phyloP scores from a whole-genome alignment of 2,329 filamentous ascomycete genomes.

The Neospermospora avenae region DNA sequence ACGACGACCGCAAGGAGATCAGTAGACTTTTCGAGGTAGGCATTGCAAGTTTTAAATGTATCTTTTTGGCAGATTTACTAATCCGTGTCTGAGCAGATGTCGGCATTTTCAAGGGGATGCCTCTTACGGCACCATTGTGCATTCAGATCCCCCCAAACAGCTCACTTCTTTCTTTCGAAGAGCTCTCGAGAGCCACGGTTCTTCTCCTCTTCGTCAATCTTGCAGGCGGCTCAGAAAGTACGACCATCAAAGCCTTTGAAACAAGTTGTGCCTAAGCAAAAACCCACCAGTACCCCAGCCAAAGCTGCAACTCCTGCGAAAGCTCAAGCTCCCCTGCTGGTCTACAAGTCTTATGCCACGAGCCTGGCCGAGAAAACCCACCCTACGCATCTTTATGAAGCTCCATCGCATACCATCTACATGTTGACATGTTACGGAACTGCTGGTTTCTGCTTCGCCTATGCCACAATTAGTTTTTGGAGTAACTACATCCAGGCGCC shows the following conservation, averaged over 20 bases:
- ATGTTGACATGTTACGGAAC: conserved; percentile 57
- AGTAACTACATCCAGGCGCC: conserved; percentile 48
- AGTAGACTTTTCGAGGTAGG: conserved; percentile 18
- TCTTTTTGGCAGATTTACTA: conserved; percentile 9
- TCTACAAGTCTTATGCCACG: conserved; percentile 48
- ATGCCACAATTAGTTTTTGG: conserved; percentile 49
- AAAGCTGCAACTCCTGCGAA: conserved; percentile 3
- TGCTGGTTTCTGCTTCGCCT: conserved; percentile 50
- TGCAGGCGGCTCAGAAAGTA: conserved; percentile 21
- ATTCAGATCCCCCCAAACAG: conserved; percentile 13
- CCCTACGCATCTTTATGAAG: conserved; percentile 61
- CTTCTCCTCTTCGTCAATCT: conserved; percentile 23
- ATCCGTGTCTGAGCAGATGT: conserved; percentile 31
- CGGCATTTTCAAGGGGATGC: conserved; percentile 37
- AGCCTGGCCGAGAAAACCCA: conserved; percentile 51
- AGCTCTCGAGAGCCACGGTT: conserved; percentile 18
- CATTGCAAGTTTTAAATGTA: not conserved
- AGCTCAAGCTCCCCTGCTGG: conserved; percentile 9
- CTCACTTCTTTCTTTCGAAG: conserved; percentile 16
- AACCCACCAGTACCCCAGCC: conserved; percentile 3
- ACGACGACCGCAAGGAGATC: conserved; percentile 7
- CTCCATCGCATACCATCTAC: conserved; percentile 61
- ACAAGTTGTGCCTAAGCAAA: conserved; percentile 5
- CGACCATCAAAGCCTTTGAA: conserved; percentile 2
- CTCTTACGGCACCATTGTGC: conserved; percentile 24